Base-by-base conservation (phyloP, 345 rosid genomes). In the Eucalyptus curtisii region DNA sequence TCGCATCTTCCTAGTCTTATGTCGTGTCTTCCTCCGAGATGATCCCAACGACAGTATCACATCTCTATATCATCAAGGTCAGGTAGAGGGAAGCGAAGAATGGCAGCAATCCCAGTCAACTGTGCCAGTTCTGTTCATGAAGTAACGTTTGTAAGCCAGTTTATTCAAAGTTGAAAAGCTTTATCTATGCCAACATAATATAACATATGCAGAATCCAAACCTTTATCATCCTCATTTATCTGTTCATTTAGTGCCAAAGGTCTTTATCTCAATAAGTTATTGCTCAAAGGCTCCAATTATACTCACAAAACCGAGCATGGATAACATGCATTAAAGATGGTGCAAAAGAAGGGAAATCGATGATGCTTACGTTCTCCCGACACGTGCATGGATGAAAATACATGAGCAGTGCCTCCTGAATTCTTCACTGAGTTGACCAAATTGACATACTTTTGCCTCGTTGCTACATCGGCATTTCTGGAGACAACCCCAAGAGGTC, bases 41-140 rank as follows among this genome's bases (percentile, higher is more conserved):
- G 37, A 76, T 76, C 27, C 8, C 45, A 3, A 76, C 7, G 47
- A 76, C 47, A 40, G 82, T 1, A 20, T 95, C 92, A 98, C 99
- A 98, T 96, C 94, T 97, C 99, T 53, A 98, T 94, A 93, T 98
- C 99, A 88, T 98, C 99, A 14, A 98, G 95, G 86, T 98, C 99
- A 7, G 99, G 99, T 90, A 97, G 94, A 37, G 99, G 99, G 92
- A 98, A 98, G 86, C 99, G 92, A 25, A 98, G 99, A 90, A 97
- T 94, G 52, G 99, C 99, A 37, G 99, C 99, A 86, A 98, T 91
- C 87, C 99, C 98, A 22, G 98, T 98, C 89, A 95, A 90, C 86
- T 97, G 99, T 20, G 96, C 93, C 88, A 98, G 88, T 90, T 98
- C 99, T 96, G 96, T 89, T 80, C 25, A 87, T 86, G 84, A 87